These are phyloP conservation scores for Ophiobolus disseminans DNA, from an alignment of 2,329 filamentous ascomycete species.

Conservation along the genomic window DNA sequence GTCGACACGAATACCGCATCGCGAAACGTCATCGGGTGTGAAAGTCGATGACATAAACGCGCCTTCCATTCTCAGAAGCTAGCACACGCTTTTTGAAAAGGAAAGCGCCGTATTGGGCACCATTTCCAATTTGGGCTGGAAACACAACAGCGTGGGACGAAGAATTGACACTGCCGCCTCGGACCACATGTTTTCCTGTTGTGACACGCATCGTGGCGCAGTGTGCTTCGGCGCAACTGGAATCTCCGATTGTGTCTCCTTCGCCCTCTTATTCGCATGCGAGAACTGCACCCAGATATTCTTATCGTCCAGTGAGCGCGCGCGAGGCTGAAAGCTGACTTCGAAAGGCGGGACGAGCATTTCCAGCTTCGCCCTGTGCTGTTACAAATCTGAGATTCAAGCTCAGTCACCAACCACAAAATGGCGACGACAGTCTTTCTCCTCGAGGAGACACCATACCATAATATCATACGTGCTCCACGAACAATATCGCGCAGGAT, in stretches of 20 bases:
- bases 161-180: constrained; percentile 11
- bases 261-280: constrained; percentile 1
- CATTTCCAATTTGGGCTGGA: not conserved
- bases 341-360: not conserved
- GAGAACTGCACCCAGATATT: not conserved
- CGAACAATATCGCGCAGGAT: no score
- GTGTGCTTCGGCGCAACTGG: not conserved
- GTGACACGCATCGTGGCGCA: constrained; percentile 19
- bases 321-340: not conserved
- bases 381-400: not conserved
- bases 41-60: not conserved
- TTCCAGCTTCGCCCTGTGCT: not conserved
- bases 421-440: not conserved
- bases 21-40: not conserved
- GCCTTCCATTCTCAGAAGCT: not conserved
- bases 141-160: constrained; percentile 22
- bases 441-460: no score
- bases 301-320: not conserved
- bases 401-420: not conserved
- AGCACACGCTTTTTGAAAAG: not conserved
- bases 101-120: not conserved
- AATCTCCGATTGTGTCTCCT: not conserved
- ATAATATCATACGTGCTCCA: no score
- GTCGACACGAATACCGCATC: not conserved
- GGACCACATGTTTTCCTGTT: constrained; percentile 21